Percentiles rank a stretch among this genome's conserved stretches.
phyloP scores from a whole-genome alignment of 2,329 filamentous ascomycete species.

The Onygenales sp. region DNA sequence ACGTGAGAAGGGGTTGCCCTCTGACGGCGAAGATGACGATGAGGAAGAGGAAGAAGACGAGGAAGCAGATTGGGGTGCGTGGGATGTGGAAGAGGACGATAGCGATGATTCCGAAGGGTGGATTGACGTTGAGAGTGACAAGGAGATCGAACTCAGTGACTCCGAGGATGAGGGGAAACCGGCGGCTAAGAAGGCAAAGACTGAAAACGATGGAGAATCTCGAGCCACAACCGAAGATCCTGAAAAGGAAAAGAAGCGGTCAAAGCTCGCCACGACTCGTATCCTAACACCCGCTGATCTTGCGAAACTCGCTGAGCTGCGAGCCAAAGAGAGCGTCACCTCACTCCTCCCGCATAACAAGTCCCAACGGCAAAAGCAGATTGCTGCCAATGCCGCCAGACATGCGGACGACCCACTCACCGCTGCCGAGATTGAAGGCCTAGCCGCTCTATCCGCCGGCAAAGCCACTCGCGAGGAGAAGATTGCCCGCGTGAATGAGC shows the following conservation, averaged over 20 bases:
- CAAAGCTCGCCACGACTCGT: conserved; percentile 78
- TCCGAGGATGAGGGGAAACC: conserved; percentile 62
- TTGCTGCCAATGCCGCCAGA: conserved; percentile 40
- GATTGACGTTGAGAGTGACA: conserved; percentile 82
- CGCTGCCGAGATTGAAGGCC: conserved; percentile 82
- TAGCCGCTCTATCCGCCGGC: conserved; percentile 59
- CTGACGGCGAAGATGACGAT: conserved; percentile 52
- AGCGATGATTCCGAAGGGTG: conserved; percentile 74
- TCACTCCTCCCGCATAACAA: conserved; percentile 44
- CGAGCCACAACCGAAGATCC: conserved; percentile 18
- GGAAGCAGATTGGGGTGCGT: conserved; percentile 47
- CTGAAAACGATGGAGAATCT: conserved; percentile 25
- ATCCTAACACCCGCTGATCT: conserved; percentile 94
- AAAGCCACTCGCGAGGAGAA: conserved; percentile 87
- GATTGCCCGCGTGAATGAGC: conserved; percentile 70
- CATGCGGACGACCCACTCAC: conserved; percentile 84
- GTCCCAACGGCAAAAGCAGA: conserved; percentile 36
- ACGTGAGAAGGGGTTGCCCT: conserved; percentile 56
- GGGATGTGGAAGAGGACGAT: conserved; percentile 49
- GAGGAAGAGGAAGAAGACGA: conserved; percentile 53
- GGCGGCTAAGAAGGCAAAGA: conserved; percentile 52
- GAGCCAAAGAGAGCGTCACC: conserved; percentile 61
- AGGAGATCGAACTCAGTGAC: conserved; percentile 63
- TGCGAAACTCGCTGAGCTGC: conserved; percentile 86
- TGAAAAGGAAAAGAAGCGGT: conserved; percentile 34